These are phyloP conservation scores for Calocybe indica DNA, from an alignment of 768 basidiomycete species.

Conservation along the genomic window DNA sequence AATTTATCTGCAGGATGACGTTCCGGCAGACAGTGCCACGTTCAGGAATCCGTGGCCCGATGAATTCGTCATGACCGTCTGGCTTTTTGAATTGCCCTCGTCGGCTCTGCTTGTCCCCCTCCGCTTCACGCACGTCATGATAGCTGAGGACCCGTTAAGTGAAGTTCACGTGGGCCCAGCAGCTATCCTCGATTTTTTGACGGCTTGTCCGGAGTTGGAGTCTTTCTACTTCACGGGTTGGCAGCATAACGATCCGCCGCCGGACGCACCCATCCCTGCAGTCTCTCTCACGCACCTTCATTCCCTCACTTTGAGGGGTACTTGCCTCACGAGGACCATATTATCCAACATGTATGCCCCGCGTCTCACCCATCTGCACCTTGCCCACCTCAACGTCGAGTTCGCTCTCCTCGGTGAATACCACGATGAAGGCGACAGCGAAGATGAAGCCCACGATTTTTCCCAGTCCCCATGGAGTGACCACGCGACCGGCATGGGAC, in stretches of 20 bases:
- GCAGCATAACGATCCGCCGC: constrained; percentile 36
- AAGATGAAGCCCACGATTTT: constrained; percentile 68
- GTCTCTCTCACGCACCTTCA: constrained; percentile 55
- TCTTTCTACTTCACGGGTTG: constrained; percentile 52
- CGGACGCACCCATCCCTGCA: constrained; percentile 26
- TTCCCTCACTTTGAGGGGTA: constrained; percentile 48
- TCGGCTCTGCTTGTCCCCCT: constrained; percentile 38
- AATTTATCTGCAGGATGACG: constrained; percentile 29
- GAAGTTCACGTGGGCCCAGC: constrained; percentile 36
- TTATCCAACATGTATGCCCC: constrained; percentile 63
- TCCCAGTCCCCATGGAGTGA: constrained; percentile 77
- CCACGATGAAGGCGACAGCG: constrained; percentile 61
- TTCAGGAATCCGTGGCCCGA: constrained; percentile 23
- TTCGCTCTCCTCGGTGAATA: constrained; percentile 31
- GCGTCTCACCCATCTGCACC: constrained; percentile 50
- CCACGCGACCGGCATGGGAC: constrained; percentile 74
- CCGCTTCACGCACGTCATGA: constrained; percentile 50
- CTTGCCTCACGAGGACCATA: constrained; percentile 58
- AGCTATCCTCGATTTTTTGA: constrained; percentile 54
- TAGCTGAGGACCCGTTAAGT: constrained; percentile 40
- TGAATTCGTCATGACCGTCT: constrained; percentile 39
- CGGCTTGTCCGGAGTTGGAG: constrained; percentile 56
- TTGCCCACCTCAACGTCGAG: constrained; percentile 65
- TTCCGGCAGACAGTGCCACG: constrained; percentile 22
- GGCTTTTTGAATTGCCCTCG: constrained; percentile 44